Evolutionary conservation across 208 protist genomes (phyloP), one percentile per base, ranked within the genome.

Genomic region (Porcisia hertigi): DNA sequence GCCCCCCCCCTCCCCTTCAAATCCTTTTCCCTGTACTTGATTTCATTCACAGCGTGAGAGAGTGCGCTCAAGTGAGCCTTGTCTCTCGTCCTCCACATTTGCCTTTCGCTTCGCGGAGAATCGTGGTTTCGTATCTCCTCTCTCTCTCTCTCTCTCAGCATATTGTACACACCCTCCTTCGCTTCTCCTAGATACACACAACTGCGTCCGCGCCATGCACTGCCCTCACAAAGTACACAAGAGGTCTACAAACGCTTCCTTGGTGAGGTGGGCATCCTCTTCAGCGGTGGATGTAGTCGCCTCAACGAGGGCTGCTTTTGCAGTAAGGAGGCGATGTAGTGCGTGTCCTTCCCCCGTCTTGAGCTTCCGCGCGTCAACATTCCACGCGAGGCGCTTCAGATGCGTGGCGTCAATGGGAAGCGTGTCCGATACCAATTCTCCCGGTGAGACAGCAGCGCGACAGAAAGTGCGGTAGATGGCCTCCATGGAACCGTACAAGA

Each of bases 401-500:
- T 86, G 77, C 5, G 75, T 69, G 0, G 73, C 71, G 7, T 77
- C 75, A 3, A 60, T 71, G 18, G 78, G 70, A 23, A 88, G 64
- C 34, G 25, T 43, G 11, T 62, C 30, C 0, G 78, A 77, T 65
- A 54, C 79, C 71, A 59, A 52, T 45, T 84, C 73, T 1, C 72
- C 73, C 1, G 70, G 62, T 8, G 18, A 25, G 23, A n/a, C 25
- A 54, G 57, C 34, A 52, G 66, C 81, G 23, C 11, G 54, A 25
- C 73, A 77, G 39, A 75, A 76, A 9, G 23, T 9, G 12, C 43
- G 55, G 23, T 72, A 82, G n/a, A 82, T 75, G 45, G 65, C 65
- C 41, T 82, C 78, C 1, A 82, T 77, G 43, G 78, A 74, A 8
- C 78, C 78, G 14, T 66, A 75, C 66, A 82, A 30, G 20, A 82